Conservation (phyloP, 108 stramenopile species). For the Nannochloropsis granulata region DNA sequence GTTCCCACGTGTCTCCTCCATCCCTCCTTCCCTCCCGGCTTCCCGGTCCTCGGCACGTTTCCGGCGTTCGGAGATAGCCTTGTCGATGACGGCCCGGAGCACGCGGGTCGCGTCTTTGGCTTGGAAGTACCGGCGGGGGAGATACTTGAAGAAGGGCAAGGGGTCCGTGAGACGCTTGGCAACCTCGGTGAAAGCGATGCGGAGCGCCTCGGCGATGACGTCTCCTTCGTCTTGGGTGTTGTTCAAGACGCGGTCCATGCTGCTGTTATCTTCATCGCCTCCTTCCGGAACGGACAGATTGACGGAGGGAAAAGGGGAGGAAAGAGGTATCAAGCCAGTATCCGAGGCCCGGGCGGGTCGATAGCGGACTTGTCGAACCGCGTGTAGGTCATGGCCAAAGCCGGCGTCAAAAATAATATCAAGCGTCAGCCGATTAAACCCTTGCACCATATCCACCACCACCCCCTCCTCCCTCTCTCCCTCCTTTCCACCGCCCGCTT, state of each 20-base stretch:
- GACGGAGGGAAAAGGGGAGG: background rate
- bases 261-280: background rate
- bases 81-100: background rate
- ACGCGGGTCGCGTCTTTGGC: background rate
- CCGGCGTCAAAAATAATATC: background rate
- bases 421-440: background rate
- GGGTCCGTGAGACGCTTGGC: background rate
- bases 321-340: background rate
- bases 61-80: background rate
- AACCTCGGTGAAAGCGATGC: background rate
- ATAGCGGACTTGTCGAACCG: background rate
- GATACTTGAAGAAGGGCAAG: background rate
- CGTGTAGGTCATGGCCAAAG: background rate
- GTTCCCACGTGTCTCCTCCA: background rate
- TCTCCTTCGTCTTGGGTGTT: background rate
- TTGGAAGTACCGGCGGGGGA: background rate
- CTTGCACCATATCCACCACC: background rate
- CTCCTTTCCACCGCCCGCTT: background rate
- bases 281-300: background rate
- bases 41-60: background rate
- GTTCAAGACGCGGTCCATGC: background rate
- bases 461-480: background rate
- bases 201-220: background rate
- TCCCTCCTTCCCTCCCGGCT: background rate
- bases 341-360: background rate